A percentile compares a stretch with the other conserved stretches of the same genome.
Conservation (phyloP, 371 early-diverging fungal genomes). For the Globomyces sp. region DNA sequence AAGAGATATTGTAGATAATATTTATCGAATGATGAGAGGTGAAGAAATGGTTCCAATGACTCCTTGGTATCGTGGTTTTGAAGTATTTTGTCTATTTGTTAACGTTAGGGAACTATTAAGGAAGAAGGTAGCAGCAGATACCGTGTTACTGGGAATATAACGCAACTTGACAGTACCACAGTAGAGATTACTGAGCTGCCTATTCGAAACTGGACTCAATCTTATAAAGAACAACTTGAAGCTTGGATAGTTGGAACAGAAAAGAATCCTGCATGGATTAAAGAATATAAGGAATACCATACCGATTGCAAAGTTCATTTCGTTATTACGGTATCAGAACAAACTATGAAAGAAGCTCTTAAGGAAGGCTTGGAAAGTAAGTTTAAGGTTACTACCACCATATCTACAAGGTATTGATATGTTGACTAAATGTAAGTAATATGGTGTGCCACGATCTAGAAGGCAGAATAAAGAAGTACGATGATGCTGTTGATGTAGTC, state of each 20-base stretch:
- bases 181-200: slow-evolving; percentile 96
- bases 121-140: slow-evolving; percentile 60
- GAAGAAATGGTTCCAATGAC: slow-evolving; percentile 75
- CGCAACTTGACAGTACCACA: slow-evolving; percentile 68
- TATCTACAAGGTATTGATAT: slow-evolving; percentile 53
- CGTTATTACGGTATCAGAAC: slow-evolving; percentile 69
- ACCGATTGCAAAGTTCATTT: slow-evolving; percentile 83
- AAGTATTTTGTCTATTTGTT: slow-evolving; percentile 30
- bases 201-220: slow-evolving; percentile 92
- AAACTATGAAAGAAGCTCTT: slow-evolving; percentile 69
- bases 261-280: slow-evolving; percentile 61
- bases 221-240: slow-evolving; percentile 91
- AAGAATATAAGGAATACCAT: slow-evolving; percentile 79
- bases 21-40: slow-evolving; percentile 80
- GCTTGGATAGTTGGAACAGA: slow-evolving; percentile 59
- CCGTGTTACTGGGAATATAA: slow-evolving; percentile 71
- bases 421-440: slow-evolving; percentile 52
- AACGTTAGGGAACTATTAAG: slow-evolving; percentile 51
- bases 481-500: slow-evolving; percentile 78
- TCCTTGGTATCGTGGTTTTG: slow-evolving; percentile 98
- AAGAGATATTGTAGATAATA: slow-evolving; percentile 87
- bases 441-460: slow-evolving; percentile 97
- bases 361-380: slow-evolving; percentile 76
- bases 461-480: slow-evolving; percentile 88
- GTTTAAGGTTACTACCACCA: slow-evolving; percentile 74